These are phyloP conservation scores for Pythium brachiatum DNA, from an alignment of 352 stramenopile genomes.

Conservation along the genomic window DNA sequence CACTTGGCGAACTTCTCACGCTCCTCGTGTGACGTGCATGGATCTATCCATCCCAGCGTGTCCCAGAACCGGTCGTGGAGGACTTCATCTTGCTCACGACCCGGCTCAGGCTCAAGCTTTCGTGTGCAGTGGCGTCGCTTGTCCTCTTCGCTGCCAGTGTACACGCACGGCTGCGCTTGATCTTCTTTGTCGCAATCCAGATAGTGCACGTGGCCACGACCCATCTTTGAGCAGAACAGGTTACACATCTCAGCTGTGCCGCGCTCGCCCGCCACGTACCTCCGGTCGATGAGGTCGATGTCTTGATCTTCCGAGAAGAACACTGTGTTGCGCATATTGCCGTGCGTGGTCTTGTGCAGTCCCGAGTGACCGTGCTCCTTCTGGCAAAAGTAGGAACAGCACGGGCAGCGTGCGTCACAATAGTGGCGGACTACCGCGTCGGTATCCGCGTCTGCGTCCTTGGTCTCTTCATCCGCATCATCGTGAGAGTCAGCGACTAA, in stretches of 20 bases:
- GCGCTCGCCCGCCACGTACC: slow-evolving; percentile 62
- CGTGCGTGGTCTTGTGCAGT: slow-evolving; percentile 59
- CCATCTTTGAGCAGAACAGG: slow-evolving; percentile 80
- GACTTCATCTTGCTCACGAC: slow-evolving; percentile 62
- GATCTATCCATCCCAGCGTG: slow-evolving; percentile 70
- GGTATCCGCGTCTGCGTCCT: background rate
- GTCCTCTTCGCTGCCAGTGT: slow-evolving; percentile 38
- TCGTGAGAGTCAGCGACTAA: slow-evolving; percentile 6
- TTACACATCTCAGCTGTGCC: slow-evolving; percentile 81
- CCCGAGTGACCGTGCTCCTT: slow-evolving; percentile 52
- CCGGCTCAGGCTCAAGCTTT: slow-evolving; percentile 47
- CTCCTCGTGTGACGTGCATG: slow-evolving; percentile 54
- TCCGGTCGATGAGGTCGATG: slow-evolving; percentile 68
- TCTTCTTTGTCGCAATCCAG: slow-evolving; percentile 40
- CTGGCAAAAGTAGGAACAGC: slow-evolving; percentile 75
- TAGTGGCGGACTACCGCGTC: slow-evolving; percentile 42
- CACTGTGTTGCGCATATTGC: slow-evolving; percentile 80
- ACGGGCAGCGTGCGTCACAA: slow-evolving; percentile 65
- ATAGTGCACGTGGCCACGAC: slow-evolving; percentile 72
- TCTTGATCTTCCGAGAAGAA: slow-evolving; percentile 58
- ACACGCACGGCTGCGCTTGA: slow-evolving; percentile 40
- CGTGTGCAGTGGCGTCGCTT: slow-evolving; percentile 66
- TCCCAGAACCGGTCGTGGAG: slow-evolving; percentile 79
- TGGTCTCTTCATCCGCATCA: slow-evolving; percentile 16
- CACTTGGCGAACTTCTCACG: slow-evolving; percentile 68